Conservation (phyloP, 495 filamentous ascomycete species). For the Penicillium argentinense region DNA sequence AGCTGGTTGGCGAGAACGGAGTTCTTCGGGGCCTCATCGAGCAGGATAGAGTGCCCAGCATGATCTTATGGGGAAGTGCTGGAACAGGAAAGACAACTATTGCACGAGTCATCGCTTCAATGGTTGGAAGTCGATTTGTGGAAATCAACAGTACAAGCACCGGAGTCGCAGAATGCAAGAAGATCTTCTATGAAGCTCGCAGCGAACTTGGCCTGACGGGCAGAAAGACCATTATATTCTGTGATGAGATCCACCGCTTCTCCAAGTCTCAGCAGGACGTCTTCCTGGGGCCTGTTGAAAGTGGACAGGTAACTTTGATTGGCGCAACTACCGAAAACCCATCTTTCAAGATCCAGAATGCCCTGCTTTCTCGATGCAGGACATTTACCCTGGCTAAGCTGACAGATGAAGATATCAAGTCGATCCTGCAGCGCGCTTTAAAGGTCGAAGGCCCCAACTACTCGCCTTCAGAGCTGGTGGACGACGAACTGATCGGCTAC, state of each 20-base stretch:
- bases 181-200: slow-evolving; percentile 82
- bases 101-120: slow-evolving; percentile 84
- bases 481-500: slow-evolving; percentile 75
- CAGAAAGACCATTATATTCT: slow-evolving; percentile 93
- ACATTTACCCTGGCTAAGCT: slow-evolving; percentile 84
- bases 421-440: slow-evolving; percentile 75
- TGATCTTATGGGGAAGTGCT: slow-evolving; percentile 92
- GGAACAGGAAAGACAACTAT: slow-evolving; percentile 98
- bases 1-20: slow-evolving; percentile 80
- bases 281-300: slow-evolving; percentile 89
- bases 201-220: slow-evolving; percentile 81
- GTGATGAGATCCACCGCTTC: slow-evolving; percentile 96
- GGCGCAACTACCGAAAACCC: slow-evolving; percentile 98
- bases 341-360: slow-evolving; percentile 88
- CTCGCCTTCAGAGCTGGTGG: slow-evolving; percentile 60
- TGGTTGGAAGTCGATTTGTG: slow-evolving; percentile 79
- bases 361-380: slow-evolving; percentile 83
- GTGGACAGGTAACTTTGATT: slow-evolving; percentile 86
- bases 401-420: slow-evolving; percentile 63
- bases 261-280: slow-evolving; percentile 93
- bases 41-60: slow-evolving; percentile 80
- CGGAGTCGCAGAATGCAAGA: slow-evolving; percentile 93
- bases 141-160: slow-evolving; percentile 94
- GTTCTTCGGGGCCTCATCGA: slow-evolving; percentile 90
- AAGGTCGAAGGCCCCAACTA: slow-evolving; percentile 57